phyloP scores from a whole-genome alignment of 2,329 filamentous ascomycete species.

The Hypoxylon rubiginosum region DNA sequence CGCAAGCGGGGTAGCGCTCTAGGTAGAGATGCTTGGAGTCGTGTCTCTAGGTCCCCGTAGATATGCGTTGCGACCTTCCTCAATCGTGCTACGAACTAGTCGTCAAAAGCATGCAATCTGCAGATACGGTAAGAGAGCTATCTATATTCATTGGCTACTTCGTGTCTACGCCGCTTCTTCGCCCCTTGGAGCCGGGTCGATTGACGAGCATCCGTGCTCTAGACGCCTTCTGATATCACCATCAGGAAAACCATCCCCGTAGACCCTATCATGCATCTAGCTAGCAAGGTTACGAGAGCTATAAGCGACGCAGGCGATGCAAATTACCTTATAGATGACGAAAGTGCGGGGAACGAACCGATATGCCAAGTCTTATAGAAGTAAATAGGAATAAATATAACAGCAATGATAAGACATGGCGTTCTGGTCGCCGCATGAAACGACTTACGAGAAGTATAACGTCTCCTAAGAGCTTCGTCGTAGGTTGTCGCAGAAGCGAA shows the following conservation, averaged over 20 bases:
- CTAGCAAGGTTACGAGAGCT: slow-evolving; percentile 14
- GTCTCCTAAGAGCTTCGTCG: background rate
- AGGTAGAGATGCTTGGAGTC: slow-evolving; percentile 5
- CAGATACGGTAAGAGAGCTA: background rate
- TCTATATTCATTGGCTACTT: slow-evolving; percentile 19
- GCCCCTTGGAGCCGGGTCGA: background rate
- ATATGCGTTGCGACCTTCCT: slow-evolving; percentile 29
- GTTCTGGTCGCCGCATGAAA: background rate
- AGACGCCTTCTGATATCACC: background rate
- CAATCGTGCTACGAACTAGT: slow-evolving; percentile 18
- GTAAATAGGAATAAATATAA: slow-evolving; percentile 11
- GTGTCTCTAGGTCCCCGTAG: too few relatives aligned
- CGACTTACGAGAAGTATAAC: background rate
- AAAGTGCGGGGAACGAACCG: slow-evolving; percentile 24
- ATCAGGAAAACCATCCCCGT: background rate
- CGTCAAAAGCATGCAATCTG: slow-evolving; percentile 22
- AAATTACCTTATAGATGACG: slow-evolving; percentile 6
- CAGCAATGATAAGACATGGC: slow-evolving; percentile 1
- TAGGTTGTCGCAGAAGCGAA: slow-evolving; percentile 7
- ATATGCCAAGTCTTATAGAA: slow-evolving; percentile 18
- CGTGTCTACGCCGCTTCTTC: slow-evolving; percentile 1
- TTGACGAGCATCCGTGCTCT: background rate
- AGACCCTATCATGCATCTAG: slow-evolving; percentile 14
- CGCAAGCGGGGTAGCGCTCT: slow-evolving; percentile 28
- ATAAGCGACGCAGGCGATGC: slow-evolving; percentile 1